Base-by-base conservation (phyloP, 2,329 filamentous ascomycete genomes). In the Pochonia chlamydosporia region DNA sequence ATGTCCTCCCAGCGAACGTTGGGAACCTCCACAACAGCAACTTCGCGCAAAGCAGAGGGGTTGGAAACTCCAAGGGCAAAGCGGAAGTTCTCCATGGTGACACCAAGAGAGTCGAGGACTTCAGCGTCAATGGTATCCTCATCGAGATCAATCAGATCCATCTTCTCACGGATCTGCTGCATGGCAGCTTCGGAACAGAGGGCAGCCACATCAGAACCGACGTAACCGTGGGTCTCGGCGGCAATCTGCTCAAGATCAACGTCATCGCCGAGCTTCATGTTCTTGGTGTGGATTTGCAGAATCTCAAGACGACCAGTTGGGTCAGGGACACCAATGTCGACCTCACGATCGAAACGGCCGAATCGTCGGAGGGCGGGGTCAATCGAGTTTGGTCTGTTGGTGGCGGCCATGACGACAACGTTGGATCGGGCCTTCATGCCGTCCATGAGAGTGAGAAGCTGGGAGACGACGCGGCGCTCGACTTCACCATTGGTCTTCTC, bases 81-180 rank as follows among this genome's bases (percentile, higher is more conserved):
- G 61, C 91, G 88, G 89, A 99, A 99, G 82, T 99, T 99, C 72
- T 99, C 93, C 89, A 97, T 97, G 52, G 93, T 99, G 42, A 99
- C 93, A 67, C 93, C 93, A 40, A 99, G 84, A 40, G 93, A 97
- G 73, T 99, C 93, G 46, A 99, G 82, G 44, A 99, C 93, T 75
- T 99, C 93, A 25, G 93, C 93, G 61, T 99, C 93, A 54, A 99
- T 99, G 52, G 93, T 99, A 64, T 99, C 93, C 74, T 99, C 93
- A 56, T 99, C 93, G 28, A 99, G 81, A 71, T 99, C 93, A 58
- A 99, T 99, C 55, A 99, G 82, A 66, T 99, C 93, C 93, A 99
- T 99, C 86, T 99, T 99, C 75, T 99, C 93, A 75, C 93, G 92
- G 71, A 99, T 99, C 75, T 99, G 93, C 71, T 99, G 93, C 93